Conservation (phyloP, 1,139 yeast genomes). For the Hyphopichia buzzinii region DNA sequence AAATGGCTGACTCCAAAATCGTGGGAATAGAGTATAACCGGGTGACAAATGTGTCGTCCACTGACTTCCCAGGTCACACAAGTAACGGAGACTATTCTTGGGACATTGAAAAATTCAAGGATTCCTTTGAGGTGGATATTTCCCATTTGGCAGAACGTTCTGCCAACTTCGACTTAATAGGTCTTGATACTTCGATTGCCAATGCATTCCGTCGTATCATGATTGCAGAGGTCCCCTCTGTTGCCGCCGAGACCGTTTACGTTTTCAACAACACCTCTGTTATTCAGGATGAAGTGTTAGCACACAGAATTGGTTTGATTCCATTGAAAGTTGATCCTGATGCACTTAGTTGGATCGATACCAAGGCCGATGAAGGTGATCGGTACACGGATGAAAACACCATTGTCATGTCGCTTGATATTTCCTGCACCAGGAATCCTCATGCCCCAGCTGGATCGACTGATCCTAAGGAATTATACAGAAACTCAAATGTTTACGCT, state of each 20-base stretch:
- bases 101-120: constrained; percentile 79
- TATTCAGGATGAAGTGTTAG: constrained; percentile 93
- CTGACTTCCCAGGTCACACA: constrained; percentile 86
- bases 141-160: constrained; percentile 62
- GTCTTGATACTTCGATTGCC: constrained; percentile 87
- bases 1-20: constrained; percentile 49
- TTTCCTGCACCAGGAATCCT: constrained; percentile 81
- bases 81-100: constrained; percentile 68
- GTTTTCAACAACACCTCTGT: constrained; percentile 93
- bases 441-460: constrained; percentile 77
- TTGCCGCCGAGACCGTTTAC: constrained; percentile 90
- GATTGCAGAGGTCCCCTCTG: constrained; percentile 95
- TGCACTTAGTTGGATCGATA: constrained; percentile 72
- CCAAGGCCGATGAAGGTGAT: constrained; percentile 59
- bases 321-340: constrained; percentile 96
- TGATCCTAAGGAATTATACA: constrained; percentile 79
- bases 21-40: constrained; percentile 90
- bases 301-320: constrained; percentile 89
- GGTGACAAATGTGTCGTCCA: constrained; percentile 82
- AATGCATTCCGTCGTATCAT: constrained; percentile 96
- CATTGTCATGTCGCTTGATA: constrained; percentile 75
- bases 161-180: constrained; percentile 83
- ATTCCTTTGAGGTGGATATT: constrained; percentile 67
- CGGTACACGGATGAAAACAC: constrained; percentile 86
- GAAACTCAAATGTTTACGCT: constrained; percentile 85